Conservation (phyloP, 768 basidiomycete species). For the Cyclocybe aegerita region DNA sequence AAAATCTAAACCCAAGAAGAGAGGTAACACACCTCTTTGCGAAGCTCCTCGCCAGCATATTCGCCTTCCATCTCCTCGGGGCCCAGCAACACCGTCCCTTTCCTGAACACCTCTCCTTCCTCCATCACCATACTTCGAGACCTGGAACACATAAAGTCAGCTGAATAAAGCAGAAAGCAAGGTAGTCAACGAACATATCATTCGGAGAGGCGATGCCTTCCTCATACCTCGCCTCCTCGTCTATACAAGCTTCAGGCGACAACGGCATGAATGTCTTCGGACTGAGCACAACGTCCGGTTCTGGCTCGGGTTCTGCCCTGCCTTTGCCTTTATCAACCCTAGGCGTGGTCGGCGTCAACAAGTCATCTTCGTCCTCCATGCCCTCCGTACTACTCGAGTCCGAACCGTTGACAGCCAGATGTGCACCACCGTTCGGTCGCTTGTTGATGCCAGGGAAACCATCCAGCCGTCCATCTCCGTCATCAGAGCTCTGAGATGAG, state of each 20-base stretch:
- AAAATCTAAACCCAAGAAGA: neutral
- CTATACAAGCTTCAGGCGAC: slow-evolving; percentile 54
- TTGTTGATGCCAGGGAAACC: slow-evolving; percentile 25
- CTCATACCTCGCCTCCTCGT: slow-evolving; percentile 31
- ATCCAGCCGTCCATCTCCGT: slow-evolving; percentile 21
- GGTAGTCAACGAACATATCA: slow-evolving; percentile 44
- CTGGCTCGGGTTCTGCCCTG: slow-evolving; percentile 65
- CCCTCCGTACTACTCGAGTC: slow-evolving; percentile 17
- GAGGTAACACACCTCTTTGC: slow-evolving; percentile 56
- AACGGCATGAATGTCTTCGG: slow-evolving; percentile 51
- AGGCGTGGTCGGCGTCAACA: slow-evolving; percentile 51
- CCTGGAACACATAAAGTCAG: slow-evolving; percentile 31
- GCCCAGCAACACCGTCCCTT: slow-evolving; percentile 77
- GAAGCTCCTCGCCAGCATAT: slow-evolving; percentile 85
- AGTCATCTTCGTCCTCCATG: slow-evolving; percentile 29
- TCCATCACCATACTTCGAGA: slow-evolving; percentile 86
- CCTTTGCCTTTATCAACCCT: slow-evolving; percentile 79
- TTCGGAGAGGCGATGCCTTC: slow-evolving; percentile 37
- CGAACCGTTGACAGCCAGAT: slow-evolving; percentile 1
- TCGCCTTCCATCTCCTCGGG: slow-evolving; percentile 90
- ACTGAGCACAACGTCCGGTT: slow-evolving; percentile 70
- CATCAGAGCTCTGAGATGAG: slow-evolving; percentile 7
- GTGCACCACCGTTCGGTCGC: slow-evolving; percentile 12
- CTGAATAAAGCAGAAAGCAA: neutral
- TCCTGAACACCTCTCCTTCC: slow-evolving; percentile 95